phyloP scores from a whole-genome alignment of 2,329 filamentous ascomycete species.

The Arthrinium phaeospermum region DNA sequence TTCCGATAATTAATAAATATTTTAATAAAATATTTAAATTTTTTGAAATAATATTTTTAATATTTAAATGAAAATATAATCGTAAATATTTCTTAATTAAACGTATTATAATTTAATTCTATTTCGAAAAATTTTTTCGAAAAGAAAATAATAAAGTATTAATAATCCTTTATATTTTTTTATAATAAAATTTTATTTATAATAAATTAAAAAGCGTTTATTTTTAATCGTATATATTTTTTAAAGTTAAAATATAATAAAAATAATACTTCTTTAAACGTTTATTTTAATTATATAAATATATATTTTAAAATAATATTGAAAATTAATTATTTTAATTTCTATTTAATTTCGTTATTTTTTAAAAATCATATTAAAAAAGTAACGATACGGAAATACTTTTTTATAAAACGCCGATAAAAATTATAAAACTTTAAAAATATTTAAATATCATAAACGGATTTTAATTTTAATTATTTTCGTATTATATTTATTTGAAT shows the following conservation, averaged over 20 bases:
- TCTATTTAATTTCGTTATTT: neutral
- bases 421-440: constrained; percentile 2
- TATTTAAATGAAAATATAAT: neutral
- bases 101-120: too few relatives aligned
- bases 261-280: neutral
- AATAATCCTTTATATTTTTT: too few relatives aligned
- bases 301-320: too few relatives aligned
- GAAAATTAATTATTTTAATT: neutral
- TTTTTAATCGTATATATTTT: neutral
- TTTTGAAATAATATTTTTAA: neutral
- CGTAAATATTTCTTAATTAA: neutral
- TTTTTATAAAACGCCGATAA: neutral
- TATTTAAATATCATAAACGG: neutral
- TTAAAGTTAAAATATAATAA: neutral
- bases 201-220: neutral
- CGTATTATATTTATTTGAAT: neutral
- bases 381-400: neutral
- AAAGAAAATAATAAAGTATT: too few relatives aligned
- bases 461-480: neutral
- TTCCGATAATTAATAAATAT: neutral
- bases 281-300: neutral
- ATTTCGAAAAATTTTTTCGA: too few relatives aligned
- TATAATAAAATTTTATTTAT: neutral
- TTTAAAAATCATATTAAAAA: neutral
- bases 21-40: neutral